Evolutionary conservation across 257 asterid species (phyloP).

Genomic region (Jacaranda mimosifolia): DNA sequence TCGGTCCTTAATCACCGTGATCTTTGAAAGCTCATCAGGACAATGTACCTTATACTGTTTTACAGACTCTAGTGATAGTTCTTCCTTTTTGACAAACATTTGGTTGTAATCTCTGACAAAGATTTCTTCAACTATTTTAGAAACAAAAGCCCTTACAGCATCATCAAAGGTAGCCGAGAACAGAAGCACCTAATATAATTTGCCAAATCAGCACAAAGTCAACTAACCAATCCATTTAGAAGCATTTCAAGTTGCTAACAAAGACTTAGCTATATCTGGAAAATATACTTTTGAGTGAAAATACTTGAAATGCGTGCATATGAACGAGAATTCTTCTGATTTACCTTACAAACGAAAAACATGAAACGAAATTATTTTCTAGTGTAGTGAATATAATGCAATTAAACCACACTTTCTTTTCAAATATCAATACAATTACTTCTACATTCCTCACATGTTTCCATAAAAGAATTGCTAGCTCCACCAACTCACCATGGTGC

Average conservation of each 20-base stretch:
- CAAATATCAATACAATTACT: background rate
- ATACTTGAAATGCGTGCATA: background rate
- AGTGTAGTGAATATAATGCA: background rate
- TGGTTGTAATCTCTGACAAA: conserved; percentile 75
- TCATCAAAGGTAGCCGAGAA: conserved; percentile 49
- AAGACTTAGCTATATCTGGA: background rate
- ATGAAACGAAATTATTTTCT: background rate
- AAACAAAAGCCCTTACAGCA: conserved; percentile 69
- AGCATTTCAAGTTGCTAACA: background rate
- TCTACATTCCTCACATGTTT: background rate
- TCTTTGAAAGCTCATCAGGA: conserved; percentile 88
- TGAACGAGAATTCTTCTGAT: background rate
- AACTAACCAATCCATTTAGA: conserved; percentile 4
- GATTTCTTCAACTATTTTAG: conserved; percentile 51
- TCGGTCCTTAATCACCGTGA: conserved; percentile 76
- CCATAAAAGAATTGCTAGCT: background rate
- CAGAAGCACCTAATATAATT: conserved; percentile 54
- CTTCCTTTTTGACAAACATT: conserved; percentile 71
- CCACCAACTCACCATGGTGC: background rate
- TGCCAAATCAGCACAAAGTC: conserved; percentile 27
- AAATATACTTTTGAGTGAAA: background rate
- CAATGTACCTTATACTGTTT: conserved; percentile 79
- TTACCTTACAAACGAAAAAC: background rate
- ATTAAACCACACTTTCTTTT: background rate
- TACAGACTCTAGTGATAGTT: conserved; percentile 54